phyloP scores from a whole-genome alignment of 2,329 filamentous ascomycete genomes.

The Apiospora hydei region DNA sequence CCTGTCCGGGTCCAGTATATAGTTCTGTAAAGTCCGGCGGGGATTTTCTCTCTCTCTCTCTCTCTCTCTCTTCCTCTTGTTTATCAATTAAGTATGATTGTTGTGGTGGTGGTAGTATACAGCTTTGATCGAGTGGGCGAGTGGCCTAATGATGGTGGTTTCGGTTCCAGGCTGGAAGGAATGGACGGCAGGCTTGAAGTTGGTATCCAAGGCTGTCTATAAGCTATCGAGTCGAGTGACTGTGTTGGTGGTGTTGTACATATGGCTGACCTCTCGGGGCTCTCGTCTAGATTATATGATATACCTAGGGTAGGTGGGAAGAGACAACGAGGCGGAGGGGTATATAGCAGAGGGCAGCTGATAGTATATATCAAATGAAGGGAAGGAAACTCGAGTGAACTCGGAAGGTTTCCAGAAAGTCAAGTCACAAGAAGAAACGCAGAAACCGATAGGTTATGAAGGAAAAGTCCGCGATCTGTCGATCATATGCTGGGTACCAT shows the following conservation, averaged over 20 bases:
- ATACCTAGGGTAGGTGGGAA: slow-evolving; percentile 30
- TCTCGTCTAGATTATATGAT: slow-evolving; percentile 28
- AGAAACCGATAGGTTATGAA: slow-evolving; percentile 45
- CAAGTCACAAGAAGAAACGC: slow-evolving; percentile 43
- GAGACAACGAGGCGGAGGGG: slow-evolving; percentile 30
- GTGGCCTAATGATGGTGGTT: slow-evolving; percentile 46
- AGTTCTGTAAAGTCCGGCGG: slow-evolving; percentile 18
- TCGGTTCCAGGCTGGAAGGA: slow-evolving; percentile 44
- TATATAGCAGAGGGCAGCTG: slow-evolving; percentile 29
- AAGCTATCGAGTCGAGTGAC: slow-evolving; percentile 37
- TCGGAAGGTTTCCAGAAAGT: slow-evolving; percentile 43
- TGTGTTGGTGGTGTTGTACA: slow-evolving; percentile 23
- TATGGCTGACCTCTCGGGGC: slow-evolving; percentile 21
- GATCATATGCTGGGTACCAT: slow-evolving; percentile 43
- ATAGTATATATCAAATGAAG: slow-evolving; percentile 44
- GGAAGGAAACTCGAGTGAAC: slow-evolving; percentile 41
- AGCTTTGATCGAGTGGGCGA: slow-evolving; percentile 39
- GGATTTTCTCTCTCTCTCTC: slow-evolving; percentile 28
- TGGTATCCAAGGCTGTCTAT: slow-evolving; percentile 37
- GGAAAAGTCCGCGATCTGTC: slow-evolving; percentile 45
- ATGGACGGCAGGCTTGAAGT: slow-evolving; percentile 41
- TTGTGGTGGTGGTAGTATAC: slow-evolving; percentile 36
- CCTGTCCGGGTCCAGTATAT: slow-evolving; percentile 22
- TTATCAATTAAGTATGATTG: slow-evolving; percentile 44
- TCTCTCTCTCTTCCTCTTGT: slow-evolving; percentile 32